These are phyloP conservation scores for Alternaria hordeiaustralica DNA, from an alignment of 2,329 filamentous ascomycete species.

Conservation along the genomic window DNA sequence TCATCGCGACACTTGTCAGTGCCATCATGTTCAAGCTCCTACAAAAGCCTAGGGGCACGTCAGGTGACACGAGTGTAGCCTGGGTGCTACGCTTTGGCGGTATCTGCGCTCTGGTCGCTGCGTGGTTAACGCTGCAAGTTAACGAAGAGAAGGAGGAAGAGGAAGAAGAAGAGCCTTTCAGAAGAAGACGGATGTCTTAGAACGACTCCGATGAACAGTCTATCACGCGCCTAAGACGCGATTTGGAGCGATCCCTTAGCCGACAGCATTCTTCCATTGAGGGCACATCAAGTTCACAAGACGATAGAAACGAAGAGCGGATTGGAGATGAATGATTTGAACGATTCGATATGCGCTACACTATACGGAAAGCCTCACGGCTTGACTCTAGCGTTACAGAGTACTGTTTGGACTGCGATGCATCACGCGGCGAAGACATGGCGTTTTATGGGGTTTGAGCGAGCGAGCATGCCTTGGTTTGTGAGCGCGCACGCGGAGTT, in stretches of 20 bases:
- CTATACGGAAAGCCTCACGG: not conserved
- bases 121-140: constrained; percentile 72
- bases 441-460: constrained; percentile 2
- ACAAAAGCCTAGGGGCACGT: constrained; percentile 84
- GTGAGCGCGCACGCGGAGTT: constrained; percentile 8
- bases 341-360: not conserved
- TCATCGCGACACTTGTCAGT: constrained; percentile 84
- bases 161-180: constrained; percentile 29
- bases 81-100: constrained; percentile 88
- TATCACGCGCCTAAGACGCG: constrained; percentile 8
- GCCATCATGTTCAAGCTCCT: constrained; percentile 83
- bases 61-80: constrained; percentile 85
- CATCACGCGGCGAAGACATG: constrained; percentile 5
- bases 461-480: not conserved
- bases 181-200: constrained; percentile 32
- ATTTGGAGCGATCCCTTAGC: constrained; percentile 19
- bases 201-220: constrained; percentile 20
- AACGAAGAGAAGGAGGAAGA: constrained; percentile 61
- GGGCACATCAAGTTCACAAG: not conserved
- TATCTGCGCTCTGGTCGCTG: constrained; percentile 76
- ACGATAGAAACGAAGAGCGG: not conserved
- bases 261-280: not conserved
- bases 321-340: not conserved
- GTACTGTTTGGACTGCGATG: constrained; percentile 6
- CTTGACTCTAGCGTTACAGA: not conserved